phyloP scores from a whole-genome alignment of 139 green algal species.

The Tetradesmus obliquus region DNA sequence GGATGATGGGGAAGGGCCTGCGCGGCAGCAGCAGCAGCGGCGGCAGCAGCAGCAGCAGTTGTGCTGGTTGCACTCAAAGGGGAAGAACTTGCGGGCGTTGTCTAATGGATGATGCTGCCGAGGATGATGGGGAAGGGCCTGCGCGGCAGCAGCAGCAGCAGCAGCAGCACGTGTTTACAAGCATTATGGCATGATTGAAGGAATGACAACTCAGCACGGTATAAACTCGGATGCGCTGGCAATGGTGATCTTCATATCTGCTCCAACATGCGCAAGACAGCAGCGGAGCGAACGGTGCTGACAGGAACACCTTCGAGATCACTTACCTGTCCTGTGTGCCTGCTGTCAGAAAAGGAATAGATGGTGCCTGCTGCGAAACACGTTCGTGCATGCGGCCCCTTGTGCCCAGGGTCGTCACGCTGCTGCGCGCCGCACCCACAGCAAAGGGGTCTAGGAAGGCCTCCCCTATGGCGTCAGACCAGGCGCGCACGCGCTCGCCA shows the following conservation, averaged over 20 bases:
- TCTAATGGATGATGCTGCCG: too few relatives aligned
- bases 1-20: slow-evolving; percentile 50
- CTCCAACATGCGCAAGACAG: too few relatives aligned
- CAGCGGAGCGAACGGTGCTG: too few relatives aligned
- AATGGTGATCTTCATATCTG: too few relatives aligned
- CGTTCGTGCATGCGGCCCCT: background rate
- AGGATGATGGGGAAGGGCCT: too few relatives aligned
- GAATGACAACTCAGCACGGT: too few relatives aligned
- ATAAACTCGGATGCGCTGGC: too few relatives aligned
- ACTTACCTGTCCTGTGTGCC: slow-evolving; percentile 15
- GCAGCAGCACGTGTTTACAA: too few relatives aligned
- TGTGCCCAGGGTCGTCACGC: slow-evolving; percentile 21
- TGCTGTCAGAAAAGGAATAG: background rate
- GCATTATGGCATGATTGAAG: too few relatives aligned
- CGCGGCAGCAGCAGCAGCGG: background rate
- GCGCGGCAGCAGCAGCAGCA: too few relatives aligned
- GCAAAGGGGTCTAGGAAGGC: slow-evolving; percentile 30
- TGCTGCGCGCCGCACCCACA: background rate
- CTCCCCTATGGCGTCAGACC: slow-evolving; percentile 4
- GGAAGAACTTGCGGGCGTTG: background rate
- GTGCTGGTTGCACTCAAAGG: too few relatives aligned
- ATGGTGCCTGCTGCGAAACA: background rate
- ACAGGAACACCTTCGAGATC: background rate
- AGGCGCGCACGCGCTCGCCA: background rate
- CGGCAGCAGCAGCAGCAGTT: too few relatives aligned